Evolutionary conservation across 768 basidiomycete species (phyloP).

Genomic region (Suillus subluteus): DNA sequence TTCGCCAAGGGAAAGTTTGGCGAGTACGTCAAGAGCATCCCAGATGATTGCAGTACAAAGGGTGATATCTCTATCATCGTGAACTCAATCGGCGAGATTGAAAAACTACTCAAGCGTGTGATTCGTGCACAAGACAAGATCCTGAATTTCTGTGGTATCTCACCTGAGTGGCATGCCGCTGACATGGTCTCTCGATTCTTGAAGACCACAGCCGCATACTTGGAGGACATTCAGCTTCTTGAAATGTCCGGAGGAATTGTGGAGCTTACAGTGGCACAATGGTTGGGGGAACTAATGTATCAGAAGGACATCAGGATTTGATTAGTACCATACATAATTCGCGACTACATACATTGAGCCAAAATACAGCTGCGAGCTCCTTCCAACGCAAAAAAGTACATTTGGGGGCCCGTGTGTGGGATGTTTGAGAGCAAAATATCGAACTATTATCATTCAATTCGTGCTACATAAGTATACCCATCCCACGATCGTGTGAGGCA

Average conservation of each 20-base stretch:
- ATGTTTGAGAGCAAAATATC: not conserved
- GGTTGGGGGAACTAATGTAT: not conserved
- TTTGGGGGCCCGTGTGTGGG: not conserved
- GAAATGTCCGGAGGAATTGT: not conserved
- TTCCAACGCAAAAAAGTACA: not conserved
- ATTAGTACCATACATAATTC: not conserved
- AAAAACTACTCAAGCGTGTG: not conserved
- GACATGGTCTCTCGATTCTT: not conserved
- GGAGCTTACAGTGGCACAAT: not conserved
- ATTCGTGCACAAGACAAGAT: not conserved
- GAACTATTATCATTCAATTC: constrained; percentile 1
- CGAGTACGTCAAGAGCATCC: not conserved
- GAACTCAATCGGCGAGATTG: not conserved
- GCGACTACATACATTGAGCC: not conserved
- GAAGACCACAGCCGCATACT: not conserved
- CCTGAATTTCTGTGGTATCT: not conserved
- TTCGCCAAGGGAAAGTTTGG: not conserved
- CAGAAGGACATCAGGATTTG: not conserved
- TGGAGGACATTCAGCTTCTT: not conserved
- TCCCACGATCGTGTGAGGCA: constrained; percentile 1
- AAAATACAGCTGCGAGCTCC: not conserved
- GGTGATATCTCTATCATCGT: not conserved
- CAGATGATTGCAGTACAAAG: not conserved
- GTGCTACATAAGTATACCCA: constrained; percentile 5
- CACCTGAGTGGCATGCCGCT: not conserved